These are phyloP conservation scores for Gigaspora rosea DNA, from an alignment of 192 early-diverging fungal genomes.

Conservation along the genomic window DNA sequence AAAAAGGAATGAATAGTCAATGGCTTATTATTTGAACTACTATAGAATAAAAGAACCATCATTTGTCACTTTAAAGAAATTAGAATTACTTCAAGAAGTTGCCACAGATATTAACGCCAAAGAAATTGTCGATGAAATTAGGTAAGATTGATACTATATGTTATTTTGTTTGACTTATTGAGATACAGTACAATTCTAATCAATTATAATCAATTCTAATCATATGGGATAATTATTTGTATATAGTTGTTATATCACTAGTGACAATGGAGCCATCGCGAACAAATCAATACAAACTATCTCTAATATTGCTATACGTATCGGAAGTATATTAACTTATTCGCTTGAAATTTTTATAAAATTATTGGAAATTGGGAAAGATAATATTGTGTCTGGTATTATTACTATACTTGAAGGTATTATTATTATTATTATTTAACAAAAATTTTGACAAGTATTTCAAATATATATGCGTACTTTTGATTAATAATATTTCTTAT, in stretches of 20 bases:
- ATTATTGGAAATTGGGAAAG: slow-evolving; percentile 20
- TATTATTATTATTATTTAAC: no score
- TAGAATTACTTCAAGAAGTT: slow-evolving; percentile 2
- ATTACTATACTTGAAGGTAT: slow-evolving; percentile 13
- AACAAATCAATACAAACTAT: slow-evolving; percentile 12
- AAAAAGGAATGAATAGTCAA: background rate
- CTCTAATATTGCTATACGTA: background rate
- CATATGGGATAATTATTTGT: background rate
- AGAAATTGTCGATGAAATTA: slow-evolving; percentile 30
- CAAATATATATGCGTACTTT: background rate
- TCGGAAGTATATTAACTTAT: slow-evolving; percentile 15
- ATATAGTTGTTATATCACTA: slow-evolving; percentile 25
- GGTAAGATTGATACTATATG: background rate
- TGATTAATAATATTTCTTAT: background rate
- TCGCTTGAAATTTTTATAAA: slow-evolving; percentile 22
- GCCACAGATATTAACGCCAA: background rate
- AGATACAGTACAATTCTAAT: background rate
- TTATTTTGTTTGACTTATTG: no score
- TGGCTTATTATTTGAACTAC: background rate
- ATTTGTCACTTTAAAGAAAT: slow-evolving; percentile 13
- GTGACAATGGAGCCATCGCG: background rate
- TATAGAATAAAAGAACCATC: slow-evolving; percentile 25
- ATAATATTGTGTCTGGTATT: slow-evolving; percentile 10
- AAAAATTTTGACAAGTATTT: background rate
- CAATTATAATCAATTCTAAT: background rate